These are phyloP conservation scores for Mrakia hoshinonis DNA, from an alignment of 768 basidiomycete species.

Conservation along the genomic window DNA sequence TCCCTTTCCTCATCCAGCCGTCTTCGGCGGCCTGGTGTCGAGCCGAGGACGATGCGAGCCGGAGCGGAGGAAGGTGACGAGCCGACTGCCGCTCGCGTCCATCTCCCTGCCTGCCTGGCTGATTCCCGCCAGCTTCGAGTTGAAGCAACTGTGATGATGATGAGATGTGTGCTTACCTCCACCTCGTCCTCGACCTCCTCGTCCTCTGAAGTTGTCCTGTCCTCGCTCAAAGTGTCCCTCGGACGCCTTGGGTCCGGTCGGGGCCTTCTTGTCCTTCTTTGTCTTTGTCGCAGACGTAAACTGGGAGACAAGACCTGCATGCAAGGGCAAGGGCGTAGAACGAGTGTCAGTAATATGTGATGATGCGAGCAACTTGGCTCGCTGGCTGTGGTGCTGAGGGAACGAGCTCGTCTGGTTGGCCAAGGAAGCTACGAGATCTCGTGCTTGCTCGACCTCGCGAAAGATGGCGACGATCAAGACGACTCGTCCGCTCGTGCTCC, in stretches of 20 bases:
- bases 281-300: conserved; percentile 39
- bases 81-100: too few relatives aligned
- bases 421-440: too few relatives aligned
- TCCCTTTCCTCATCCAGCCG: background rate
- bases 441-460: too few relatives aligned
- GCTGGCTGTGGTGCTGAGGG: too few relatives aligned
- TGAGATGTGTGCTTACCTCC: conserved; percentile 32
- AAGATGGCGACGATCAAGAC: too few relatives aligned
- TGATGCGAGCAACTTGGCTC: too few relatives aligned
- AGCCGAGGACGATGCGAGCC: too few relatives aligned
- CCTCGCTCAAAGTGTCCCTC: conserved; percentile 32
- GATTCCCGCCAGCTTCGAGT: background rate
- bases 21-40: background rate
- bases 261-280: conserved; percentile 38
- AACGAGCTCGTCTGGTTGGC: too few relatives aligned
- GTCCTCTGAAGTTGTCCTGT: conserved; percentile 34
- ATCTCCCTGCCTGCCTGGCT: background rate
- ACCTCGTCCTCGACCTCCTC: conserved; percentile 38
- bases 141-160: background rate
- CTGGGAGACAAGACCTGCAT: conserved; percentile 40
- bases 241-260: conserved; percentile 16
- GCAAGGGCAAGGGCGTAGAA: background rate
- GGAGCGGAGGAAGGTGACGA: too few relatives aligned
- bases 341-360: background rate
- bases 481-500: too few relatives aligned